phyloP scores from a whole-genome alignment of 805 yeast species.

The Monosporozyma servazzii region DNA sequence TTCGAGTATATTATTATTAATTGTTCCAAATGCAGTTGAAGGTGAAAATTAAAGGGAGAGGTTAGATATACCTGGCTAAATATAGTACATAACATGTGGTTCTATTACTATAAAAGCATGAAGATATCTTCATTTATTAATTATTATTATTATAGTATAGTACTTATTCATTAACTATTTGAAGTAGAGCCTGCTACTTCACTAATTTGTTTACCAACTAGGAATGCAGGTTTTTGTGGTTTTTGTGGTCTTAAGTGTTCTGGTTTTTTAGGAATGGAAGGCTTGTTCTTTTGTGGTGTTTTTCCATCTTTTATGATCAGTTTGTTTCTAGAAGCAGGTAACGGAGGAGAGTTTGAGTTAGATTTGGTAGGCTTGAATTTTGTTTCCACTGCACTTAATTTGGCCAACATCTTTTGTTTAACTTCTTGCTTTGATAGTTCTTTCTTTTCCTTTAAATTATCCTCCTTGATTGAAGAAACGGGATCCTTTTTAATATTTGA shows the following conservation, averaged over 20 bases:
- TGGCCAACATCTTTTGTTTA: constrained; percentile 34
- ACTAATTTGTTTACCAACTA: constrained; percentile 26
- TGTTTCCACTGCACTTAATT: constrained; percentile 29
- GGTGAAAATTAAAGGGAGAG: not conserved
- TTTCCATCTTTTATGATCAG: constrained; percentile 5
- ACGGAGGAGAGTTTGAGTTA: constrained; percentile 24
- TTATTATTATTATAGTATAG: not conserved
- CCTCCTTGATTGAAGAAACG: not conserved
- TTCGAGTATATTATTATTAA: too few relatives aligned
- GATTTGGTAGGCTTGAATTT: constrained; percentile 10
- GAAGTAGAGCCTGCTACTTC: constrained; percentile 4
- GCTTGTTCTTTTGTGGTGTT: constrained; percentile 12
- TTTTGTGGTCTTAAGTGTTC: constrained; percentile 21
- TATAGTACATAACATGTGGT: not conserved
- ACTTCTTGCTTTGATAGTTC: constrained; percentile 6
- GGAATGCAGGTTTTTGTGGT: constrained; percentile 42
- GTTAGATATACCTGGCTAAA: not conserved
- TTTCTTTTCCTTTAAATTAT: constrained; percentile 1
- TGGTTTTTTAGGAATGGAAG: constrained; percentile 54
- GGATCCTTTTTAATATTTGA: not conserved
- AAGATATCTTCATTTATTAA: not conserved
- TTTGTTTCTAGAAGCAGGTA: not conserved
- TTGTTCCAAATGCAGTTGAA: not conserved
- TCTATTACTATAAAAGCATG: not conserved
- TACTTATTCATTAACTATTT: not conserved